These are phyloP conservation scores for Cadophora sp. DNA, from an alignment of 2,329 filamentous ascomycete species.

Conservation along the genomic window DNA sequence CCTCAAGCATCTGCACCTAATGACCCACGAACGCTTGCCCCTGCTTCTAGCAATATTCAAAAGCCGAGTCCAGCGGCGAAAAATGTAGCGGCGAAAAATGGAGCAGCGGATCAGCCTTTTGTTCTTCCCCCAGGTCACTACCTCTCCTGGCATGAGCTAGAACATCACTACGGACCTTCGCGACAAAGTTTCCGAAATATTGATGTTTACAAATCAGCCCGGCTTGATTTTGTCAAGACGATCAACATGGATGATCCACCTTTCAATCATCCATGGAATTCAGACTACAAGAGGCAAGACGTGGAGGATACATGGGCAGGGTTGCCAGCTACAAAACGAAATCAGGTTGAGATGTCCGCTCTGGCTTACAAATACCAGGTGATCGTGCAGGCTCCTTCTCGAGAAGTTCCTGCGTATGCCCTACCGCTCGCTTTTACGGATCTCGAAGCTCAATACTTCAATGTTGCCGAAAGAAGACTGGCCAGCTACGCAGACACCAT, in stretches of 20 bases:
- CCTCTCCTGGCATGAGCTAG: slow-evolving; percentile 14
- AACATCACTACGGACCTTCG: slow-evolving; percentile 7
- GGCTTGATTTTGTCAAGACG: neutral
- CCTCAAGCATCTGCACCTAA: neutral
- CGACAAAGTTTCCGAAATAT: neutral
- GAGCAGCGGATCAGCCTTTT: neutral
- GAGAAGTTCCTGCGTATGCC: neutral
- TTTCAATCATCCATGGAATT: neutral
- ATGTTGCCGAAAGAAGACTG: neutral
- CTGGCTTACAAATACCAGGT: neutral
- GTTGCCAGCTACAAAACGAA: neutral
- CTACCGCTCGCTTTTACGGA: slow-evolving; percentile 8
- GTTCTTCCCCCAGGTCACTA: slow-evolving; percentile 10
- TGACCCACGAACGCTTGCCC: neutral
- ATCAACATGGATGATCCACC: neutral
- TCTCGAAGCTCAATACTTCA: slow-evolving; percentile 11
- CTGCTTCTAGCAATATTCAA: slow-evolving; percentile 6
- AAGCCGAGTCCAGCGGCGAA: neutral
- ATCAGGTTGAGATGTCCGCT: slow-evolving; percentile 2
- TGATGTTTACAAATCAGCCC: neutral
- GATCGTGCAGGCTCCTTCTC: neutral
- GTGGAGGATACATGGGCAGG: slow-evolving; percentile 17
- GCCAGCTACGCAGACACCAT: neutral
- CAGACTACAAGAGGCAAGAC: slow-evolving; percentile 19
- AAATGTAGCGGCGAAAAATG: neutral